Evolutionary conservation across 768 basidiomycete species (phyloP), one percentile per base, ranked within the genome.

Genomic region (Lyophyllum atratum): DNA sequence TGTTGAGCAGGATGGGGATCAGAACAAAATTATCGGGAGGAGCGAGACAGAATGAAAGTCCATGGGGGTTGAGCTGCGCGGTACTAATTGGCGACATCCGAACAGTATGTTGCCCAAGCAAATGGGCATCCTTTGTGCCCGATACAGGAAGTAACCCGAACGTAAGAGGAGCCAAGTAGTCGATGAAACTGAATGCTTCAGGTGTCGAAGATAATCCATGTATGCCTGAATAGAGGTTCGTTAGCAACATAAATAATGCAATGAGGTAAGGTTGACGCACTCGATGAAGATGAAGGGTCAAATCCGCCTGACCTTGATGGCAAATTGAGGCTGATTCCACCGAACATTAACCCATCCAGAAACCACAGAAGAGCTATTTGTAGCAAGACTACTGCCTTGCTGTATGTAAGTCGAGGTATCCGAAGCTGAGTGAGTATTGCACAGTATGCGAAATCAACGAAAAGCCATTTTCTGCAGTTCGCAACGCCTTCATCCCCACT

Each of bases 1-100:
- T 95, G 75, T 98, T 97, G 70, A 97, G 81, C 44, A 95, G 79
- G 31, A 97, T 73, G 1, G 95, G 95, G 46, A 97, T 75, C 52
- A 93, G 81, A 28, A 90, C 82, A 43, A 76, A 75, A 51, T 79
- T 76, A 7, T 74, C 71, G 10, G 77, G 73, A 19, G 77, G 67
- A 1, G 88, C 76, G 19, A 95, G 77, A 64, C 93, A 96, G 68
- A 87, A 95, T 3, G 85, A 85, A 50, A 84, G 78, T 14, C 74
- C 78, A 56, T 87, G 78, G 11, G 92, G 93, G 64, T 96, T 95
- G 43, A 98, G 77, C 21, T 89, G 87, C 4, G 95, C 95, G 2
- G 95, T 97, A 69, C 94, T 93, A 64, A 93, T 93, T 10, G 95
- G 95, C 0, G 93, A 92, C 82, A 95, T 88, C 61, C 90, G 86